These are phyloP conservation scores for Boletus subparvulus DNA, from an alignment of 768 basidiomycete species.

Conservation along the genomic window DNA sequence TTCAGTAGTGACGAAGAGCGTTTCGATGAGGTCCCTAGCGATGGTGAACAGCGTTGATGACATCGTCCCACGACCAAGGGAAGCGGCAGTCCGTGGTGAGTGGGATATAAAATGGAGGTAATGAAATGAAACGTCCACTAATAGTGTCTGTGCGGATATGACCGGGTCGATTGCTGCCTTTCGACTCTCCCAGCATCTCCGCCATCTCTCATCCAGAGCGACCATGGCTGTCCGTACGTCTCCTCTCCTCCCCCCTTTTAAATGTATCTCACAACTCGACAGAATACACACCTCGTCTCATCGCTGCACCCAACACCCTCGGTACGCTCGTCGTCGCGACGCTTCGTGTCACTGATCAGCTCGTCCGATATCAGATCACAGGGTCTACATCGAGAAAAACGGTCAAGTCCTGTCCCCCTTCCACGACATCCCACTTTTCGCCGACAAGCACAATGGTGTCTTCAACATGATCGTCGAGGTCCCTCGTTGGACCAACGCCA, in stretches of 20 bases:
- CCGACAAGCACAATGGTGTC: constrained; percentile 91
- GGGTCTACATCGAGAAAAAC: constrained; percentile 91
- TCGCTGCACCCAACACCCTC: constrained; percentile 90
- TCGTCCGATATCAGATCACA: constrained; percentile 67
- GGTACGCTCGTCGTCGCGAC: constrained; percentile 49
- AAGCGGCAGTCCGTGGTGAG: constrained; percentile 29
- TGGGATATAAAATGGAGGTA: constrained; percentile 2
- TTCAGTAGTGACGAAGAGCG: too few species aligned
- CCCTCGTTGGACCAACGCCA: constrained; percentile 99
- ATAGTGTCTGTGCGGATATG: constrained; percentile 21
- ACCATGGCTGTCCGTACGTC: constrained; percentile 42
- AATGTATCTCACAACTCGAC: constrained; percentile 12
- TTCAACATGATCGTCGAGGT: constrained; percentile 99
- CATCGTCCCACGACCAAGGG: constrained; percentile 23
- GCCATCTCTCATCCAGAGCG: constrained; percentile 49
- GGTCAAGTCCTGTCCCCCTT: constrained; percentile 80
- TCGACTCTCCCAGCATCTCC: constrained; percentile 65
- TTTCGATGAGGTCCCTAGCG: too few species aligned
- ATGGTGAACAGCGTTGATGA: too few species aligned
- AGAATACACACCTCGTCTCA: constrained; percentile 75
- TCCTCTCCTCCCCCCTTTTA: constrained; percentile 4
- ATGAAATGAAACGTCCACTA: too few species aligned
- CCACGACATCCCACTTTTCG: constrained; percentile 98
- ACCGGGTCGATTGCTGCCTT: constrained; percentile 23
- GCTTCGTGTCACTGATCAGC: constrained; percentile 20